Percentiles rank a stretch among this genome's conserved stretches.
Conservation (phyloP, 768 basidiomycete species). For the Leccinum disarticulatum region DNA sequence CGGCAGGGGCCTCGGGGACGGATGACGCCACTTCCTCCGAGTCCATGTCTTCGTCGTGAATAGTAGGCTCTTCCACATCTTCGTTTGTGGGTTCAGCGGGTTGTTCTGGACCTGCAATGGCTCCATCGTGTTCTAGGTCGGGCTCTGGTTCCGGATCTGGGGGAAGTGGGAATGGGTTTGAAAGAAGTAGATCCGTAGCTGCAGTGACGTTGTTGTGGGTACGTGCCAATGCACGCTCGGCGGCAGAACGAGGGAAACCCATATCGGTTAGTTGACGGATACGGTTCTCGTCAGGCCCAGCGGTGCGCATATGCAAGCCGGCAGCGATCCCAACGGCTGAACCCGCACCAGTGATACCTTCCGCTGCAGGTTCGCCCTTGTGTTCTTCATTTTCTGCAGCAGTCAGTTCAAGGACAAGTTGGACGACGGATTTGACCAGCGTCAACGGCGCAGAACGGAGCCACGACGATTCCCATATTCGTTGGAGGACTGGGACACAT, state of each 20-base stretch:
- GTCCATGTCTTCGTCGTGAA: constrained; percentile 31
- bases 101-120: constrained; percentile 20
- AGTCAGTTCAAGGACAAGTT: constrained; percentile 76
- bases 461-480: constrained; percentile 86
- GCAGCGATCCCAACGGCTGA: constrained; percentile 32
- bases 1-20: constrained; percentile 16
- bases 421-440: constrained; percentile 73
- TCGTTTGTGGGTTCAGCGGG: constrained; percentile 32
- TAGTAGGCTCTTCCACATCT: constrained; percentile 22
- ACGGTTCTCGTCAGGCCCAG: constrained; percentile 71
- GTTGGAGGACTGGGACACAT: constrained; percentile 62
- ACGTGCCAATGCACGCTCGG: constrained; percentile 78
- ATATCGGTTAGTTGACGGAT: constrained; percentile 89
- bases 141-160: constrained; percentile 49
- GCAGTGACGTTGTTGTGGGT: constrained; percentile 86
- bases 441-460: constrained; percentile 70
- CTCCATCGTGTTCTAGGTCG: constrained; percentile 20
- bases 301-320: constrained; percentile 34
- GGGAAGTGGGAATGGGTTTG: constrained; percentile 75
- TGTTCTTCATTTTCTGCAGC: constrained; percentile 79
- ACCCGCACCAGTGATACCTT: constrained; percentile 34
- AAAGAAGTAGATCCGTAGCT: constrained; percentile 84
- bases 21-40: constrained; percentile 21
- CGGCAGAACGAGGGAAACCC: constrained; percentile 93
- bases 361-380: constrained; percentile 44